Evolutionary conservation across 2,329 filamentous ascomycete species (phyloP).

Genomic region (Venturia oleaginea): DNA sequence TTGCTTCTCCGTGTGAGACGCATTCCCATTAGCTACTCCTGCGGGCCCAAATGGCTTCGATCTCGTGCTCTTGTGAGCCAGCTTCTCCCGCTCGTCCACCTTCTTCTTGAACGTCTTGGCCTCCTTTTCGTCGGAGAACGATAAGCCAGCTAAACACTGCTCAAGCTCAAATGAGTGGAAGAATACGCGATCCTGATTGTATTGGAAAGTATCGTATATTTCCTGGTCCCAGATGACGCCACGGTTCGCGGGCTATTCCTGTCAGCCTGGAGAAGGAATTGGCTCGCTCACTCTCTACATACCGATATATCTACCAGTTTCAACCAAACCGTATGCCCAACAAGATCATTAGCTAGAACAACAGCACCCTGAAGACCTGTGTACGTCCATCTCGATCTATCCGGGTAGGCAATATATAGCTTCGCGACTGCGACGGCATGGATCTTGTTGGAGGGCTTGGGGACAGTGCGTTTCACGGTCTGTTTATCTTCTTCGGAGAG

Average conservation of each 20-base stretch:
- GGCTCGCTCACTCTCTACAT: slow-evolving; percentile 30
- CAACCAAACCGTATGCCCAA: slow-evolving; percentile 93
- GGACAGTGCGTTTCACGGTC: slow-evolving; percentile 87
- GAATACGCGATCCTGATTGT: slow-evolving; percentile 95
- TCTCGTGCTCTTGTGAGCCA: slow-evolving; percentile 79
- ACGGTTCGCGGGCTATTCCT: slow-evolving; percentile 56
- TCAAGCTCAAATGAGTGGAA: slow-evolving; percentile 97
- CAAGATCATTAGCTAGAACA: slow-evolving; percentile 85
- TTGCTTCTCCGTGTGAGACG: slow-evolving; percentile 22
- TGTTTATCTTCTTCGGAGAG: slow-evolving; percentile 92
- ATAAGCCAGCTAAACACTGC: slow-evolving; percentile 79
- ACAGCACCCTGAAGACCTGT: slow-evolving; percentile 87
- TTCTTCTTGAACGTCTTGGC: slow-evolving; percentile 96
- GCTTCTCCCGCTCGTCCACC: slow-evolving; percentile 92
- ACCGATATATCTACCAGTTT: slow-evolving; percentile 97
- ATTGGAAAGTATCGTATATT: slow-evolving; percentile 88
- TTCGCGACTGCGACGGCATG: slow-evolving; percentile 87
- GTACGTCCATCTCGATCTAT: slow-evolving; percentile 81
- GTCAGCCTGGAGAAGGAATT: slow-evolving; percentile 3
- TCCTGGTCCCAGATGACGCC: slow-evolving; percentile 97
- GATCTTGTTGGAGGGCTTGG: slow-evolving; percentile 94
- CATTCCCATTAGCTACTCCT: slow-evolving; percentile 25
- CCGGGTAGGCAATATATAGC: slow-evolving; percentile 86
- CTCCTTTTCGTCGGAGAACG: slow-evolving; percentile 95
- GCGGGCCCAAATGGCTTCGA: slow-evolving; percentile 59